These are phyloP conservation scores for Plasmodiophora brassicae DNA, from an alignment of 208 protist species.

Conservation along the genomic window DNA sequence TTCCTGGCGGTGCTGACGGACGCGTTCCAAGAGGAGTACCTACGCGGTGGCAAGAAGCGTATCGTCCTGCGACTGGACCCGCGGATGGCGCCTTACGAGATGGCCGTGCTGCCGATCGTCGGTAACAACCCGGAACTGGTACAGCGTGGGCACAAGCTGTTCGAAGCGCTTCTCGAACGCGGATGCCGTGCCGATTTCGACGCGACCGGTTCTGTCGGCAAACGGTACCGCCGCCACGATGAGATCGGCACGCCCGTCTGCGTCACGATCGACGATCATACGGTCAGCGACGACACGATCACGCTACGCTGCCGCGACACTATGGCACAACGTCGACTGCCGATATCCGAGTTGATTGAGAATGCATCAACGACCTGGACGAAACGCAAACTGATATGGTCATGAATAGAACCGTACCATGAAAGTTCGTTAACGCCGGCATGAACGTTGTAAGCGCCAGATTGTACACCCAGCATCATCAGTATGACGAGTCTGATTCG, in stretches of 20 bases:
- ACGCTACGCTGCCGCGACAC: conserved; percentile 41
- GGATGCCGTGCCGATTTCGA: not conserved
- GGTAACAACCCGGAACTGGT: not conserved
- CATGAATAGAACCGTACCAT: no score
- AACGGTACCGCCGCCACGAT: conserved; percentile 35
- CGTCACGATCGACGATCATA: conserved; percentile 37
- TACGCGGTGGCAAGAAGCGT: not conserved
- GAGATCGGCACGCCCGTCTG: conserved; percentile 41
- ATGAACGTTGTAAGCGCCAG: no score
- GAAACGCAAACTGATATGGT: no score
- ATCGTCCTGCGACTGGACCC: not conserved
- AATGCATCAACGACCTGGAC: no score
- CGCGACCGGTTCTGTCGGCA: not conserved
- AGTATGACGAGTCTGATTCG: no score
- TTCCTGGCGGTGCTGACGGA: not conserved
- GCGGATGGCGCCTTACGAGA: not conserved
- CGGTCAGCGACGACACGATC: conserved; percentile 34
- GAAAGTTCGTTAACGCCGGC: no score
- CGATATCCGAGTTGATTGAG: no score
- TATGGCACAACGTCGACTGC: not conserved
- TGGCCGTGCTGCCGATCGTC: not conserved
- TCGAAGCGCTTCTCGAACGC: not conserved
- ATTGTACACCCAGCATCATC: no score
- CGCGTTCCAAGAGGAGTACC: not conserved
- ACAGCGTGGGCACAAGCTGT: not conserved